A percentile compares a stretch with the other conserved stretches of the same genome.
phyloP scores from a whole-genome alignment of 2,329 filamentous ascomycete genomes.

The Sclerotinia trifoliorum region DNA sequence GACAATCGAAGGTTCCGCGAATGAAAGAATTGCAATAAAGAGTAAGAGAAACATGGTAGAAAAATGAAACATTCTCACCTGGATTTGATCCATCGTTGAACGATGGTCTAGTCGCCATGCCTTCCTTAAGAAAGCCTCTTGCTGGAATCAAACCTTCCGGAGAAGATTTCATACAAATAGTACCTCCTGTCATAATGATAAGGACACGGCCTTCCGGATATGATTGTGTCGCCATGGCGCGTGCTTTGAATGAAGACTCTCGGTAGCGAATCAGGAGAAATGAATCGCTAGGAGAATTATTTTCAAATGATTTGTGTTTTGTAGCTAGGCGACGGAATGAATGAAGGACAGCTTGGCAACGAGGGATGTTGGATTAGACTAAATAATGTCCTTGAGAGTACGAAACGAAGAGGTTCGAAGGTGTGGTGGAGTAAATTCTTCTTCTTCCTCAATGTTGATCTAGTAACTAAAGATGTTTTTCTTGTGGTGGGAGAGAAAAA shows the following conservation, averaged over 20 bases:
- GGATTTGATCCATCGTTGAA: constrained; percentile 66
- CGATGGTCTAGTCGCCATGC: constrained; percentile 61
- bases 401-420: not conserved
- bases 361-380: not conserved
- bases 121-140: constrained; percentile 61
- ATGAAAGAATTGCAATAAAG: too few relatives aligned
- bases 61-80: constrained; percentile 35
- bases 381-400: not conserved
- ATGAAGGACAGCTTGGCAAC: not conserved
- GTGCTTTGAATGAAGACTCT: not conserved
- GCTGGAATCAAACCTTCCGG: constrained; percentile 61
- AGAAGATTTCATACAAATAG: constrained; percentile 70
- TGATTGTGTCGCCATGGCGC: constrained; percentile 23
- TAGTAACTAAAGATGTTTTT: not conserved
- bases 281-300: constrained; percentile 7
- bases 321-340: not conserved
- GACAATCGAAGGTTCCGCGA: too few relatives aligned
- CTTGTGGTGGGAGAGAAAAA: not conserved
- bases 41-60: too few relatives aligned
- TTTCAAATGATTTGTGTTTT: not conserved
- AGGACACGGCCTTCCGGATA: constrained; percentile 60
- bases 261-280: constrained; percentile 11
- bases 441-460: too few relatives aligned
- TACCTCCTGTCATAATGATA: constrained; percentile 65
- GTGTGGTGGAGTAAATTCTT: not conserved